Evolutionary conservation across 2,329 filamentous ascomycete species (phyloP).

Genomic region (Neonectria sp.): DNA sequence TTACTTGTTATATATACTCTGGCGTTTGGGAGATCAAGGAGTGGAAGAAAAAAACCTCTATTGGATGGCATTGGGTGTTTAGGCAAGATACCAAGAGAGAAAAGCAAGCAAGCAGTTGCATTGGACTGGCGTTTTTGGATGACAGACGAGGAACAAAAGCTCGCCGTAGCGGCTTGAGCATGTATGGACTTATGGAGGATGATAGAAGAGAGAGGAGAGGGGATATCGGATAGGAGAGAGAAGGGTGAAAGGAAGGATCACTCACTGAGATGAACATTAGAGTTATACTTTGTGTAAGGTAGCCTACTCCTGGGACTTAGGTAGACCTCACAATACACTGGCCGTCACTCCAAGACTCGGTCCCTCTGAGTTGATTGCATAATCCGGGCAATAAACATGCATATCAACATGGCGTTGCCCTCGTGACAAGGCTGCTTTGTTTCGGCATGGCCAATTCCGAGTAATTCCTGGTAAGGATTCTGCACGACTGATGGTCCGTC

Average conservation of each 20-base stretch:
- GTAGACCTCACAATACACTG: neutral
- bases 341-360: neutral
- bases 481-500: neutral
- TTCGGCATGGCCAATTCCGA: neutral
- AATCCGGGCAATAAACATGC: neutral
- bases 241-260: neutral
- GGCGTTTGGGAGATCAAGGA: constrained; percentile 39
- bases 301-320: neutral
- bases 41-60: constrained; percentile 23
- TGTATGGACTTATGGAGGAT: constrained; percentile 14
- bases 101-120: constrained; percentile 32
- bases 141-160: constrained; percentile 21
- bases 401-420: neutral
- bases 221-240: neutral
- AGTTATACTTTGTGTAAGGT: neutral
- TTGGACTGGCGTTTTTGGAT: constrained; percentile 43
- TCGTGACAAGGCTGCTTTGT: neutral
- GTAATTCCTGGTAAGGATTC: neutral
- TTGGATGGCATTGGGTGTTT: constrained; percentile 39
- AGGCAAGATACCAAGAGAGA: constrained; percentile 42
- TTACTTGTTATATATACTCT: constrained; percentile 30
- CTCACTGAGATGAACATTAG: neutral
- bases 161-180: constrained; percentile 35
- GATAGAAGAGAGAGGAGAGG: neutral
- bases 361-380: neutral